Percentiles rank a stretch among this genome's conserved stretches.
phyloP scores from a whole-genome alignment of 169 alveolate genomes.

The Neospora caninum region DNA sequence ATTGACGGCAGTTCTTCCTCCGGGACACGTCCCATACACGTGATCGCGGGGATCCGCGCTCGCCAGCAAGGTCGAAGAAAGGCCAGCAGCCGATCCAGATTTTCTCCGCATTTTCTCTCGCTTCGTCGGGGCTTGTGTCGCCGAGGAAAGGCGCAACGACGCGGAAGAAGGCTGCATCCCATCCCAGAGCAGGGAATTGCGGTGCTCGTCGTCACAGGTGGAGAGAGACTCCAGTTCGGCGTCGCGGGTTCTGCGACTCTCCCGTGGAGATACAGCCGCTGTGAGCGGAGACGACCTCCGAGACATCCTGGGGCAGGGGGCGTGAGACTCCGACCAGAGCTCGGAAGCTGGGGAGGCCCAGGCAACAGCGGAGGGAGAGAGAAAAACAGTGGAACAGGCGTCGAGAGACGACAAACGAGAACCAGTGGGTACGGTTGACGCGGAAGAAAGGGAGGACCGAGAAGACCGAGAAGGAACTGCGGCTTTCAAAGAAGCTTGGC shows the following conservation, averaged over 20 bases:
- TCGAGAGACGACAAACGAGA: not conserved
- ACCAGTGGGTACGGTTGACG: not conserved
- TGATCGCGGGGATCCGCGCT: conserved; percentile 20
- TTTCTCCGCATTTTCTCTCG: not conserved
- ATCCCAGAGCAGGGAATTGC: not conserved
- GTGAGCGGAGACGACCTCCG: not conserved
- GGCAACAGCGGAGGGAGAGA: not conserved
- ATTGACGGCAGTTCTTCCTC: not conserved
- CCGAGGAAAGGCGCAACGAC: not conserved
- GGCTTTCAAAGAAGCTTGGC: too few relatives aligned
- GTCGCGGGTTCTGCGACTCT: not conserved
- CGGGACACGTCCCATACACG: not conserved
- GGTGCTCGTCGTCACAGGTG: conserved; percentile 12
- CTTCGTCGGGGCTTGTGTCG: too few relatives aligned
- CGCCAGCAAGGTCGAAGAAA: not conserved
- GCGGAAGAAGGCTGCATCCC: not conserved
- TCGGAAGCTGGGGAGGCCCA: not conserved
- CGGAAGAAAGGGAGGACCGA: too few relatives aligned
- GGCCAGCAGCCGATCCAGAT: not conserved
- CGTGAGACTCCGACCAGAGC: not conserved
- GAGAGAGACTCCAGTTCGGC: conserved; percentile 9
- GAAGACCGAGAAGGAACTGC: too few relatives aligned
- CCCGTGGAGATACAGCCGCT: not conserved
- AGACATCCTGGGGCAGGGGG: not conserved
- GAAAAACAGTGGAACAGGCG: not conserved